Evolutionary conservation across 768 basidiomycete species (phyloP).

Genomic region (Amanita muscaria): DNA sequence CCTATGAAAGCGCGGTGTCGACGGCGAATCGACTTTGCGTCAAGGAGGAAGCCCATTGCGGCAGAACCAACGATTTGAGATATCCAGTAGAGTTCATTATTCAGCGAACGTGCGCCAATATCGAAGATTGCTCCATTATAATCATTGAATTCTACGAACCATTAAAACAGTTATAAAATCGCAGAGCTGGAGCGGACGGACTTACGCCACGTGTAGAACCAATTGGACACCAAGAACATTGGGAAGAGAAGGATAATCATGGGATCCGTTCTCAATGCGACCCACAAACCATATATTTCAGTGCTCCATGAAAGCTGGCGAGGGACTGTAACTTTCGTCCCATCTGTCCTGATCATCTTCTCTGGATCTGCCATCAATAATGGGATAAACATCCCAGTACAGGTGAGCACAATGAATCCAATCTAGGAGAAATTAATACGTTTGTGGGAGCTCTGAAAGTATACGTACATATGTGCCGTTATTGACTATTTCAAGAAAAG

Average conservation of each 20-base stretch:
- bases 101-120: conserved; percentile 68
- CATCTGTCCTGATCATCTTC: conserved; percentile 68
- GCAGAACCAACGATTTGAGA: conserved; percentile 72
- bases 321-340: conserved; percentile 52
- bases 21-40: conserved; percentile 44
- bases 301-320: conserved; percentile 72
- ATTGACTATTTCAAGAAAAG: conserved; percentile 31
- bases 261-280: conserved; percentile 62
- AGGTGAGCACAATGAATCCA: conserved; percentile 63
- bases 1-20: conserved; percentile 65
- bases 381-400: conserved; percentile 60
- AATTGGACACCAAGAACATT: conserved; percentile 80
- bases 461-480: conserved; percentile 67
- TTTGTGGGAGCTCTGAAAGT: background rate
- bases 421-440: conserved; percentile 37
- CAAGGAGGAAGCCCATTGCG: conserved; percentile 61
- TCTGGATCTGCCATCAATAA: conserved; percentile 63
- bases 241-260: conserved; percentile 71
- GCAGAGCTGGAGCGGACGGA: conserved; percentile 1
- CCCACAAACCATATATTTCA: conserved; percentile 62
- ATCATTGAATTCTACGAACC: conserved; percentile 58
- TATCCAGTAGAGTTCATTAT: conserved; percentile 74
- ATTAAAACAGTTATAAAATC: conserved; percentile 2
- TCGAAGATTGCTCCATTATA: conserved; percentile 77
- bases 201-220: conserved; percentile 83